Base-by-base conservation (phyloP, 352 stramenopile species). In the Phytophthora agathidicida region DNA sequence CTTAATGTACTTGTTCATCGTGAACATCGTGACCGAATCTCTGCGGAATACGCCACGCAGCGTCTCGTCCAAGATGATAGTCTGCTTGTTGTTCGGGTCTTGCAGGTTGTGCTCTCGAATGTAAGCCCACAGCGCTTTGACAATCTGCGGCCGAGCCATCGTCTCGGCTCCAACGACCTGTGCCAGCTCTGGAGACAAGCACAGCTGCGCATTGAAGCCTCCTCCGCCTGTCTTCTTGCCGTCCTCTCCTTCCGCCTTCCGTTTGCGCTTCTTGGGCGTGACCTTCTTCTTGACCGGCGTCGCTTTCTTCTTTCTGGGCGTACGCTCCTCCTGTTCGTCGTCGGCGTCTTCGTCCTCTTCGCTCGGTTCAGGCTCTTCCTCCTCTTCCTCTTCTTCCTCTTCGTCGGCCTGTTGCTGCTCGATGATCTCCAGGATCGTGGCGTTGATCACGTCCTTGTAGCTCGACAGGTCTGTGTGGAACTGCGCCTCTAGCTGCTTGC, bases 81-180 rank as follows among this genome's bases (percentile, higher is more conserved):
- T 77, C 14, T 94, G 86, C 68, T 96, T 97, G 65, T 99, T 96
- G 24, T 86, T 84, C 5, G 96, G 96, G 73, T 99, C 95, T 71
- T 99, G 96, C 28, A 99, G 79, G 20, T 96, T 67, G 58, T 99
- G 80, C 48, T 97, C 89, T 41, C 86, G 88, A 47, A 99, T 98
- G 68, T 99, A 99, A 43, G 96, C 88, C 96, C 96, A 99, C 2
- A 99, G 51, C n/a, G 75, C 71, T 64, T 98, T 99, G 27, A 98
- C 93, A 30, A 98, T 88, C 54, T 98, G 90, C 7, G 93, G 93
- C 2, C 96, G 77, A 2, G 92, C 87, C 85, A 96, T 96, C 31
- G 77, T 73, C 3, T 95, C 84, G 0, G 79, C 77, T 26, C 91
- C 83, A 1, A 97, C 80, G n/a, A 98, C 81, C 16, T 62, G 56